These are phyloP conservation scores for Candida khao-thaluensis DNA, from an alignment of 805 yeast species.

Conservation along the genomic window DNA sequence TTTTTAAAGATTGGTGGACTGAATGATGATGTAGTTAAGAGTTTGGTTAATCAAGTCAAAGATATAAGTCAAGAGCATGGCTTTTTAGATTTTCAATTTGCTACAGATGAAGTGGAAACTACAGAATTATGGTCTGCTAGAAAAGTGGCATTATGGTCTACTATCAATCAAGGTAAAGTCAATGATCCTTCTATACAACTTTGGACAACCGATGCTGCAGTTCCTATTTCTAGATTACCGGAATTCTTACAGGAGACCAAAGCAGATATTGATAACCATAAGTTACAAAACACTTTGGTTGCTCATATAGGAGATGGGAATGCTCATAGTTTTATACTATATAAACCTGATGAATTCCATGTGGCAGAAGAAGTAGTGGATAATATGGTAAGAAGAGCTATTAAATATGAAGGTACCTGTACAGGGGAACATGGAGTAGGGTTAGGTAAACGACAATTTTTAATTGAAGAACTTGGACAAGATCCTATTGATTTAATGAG, in stretches of 20 bases:
- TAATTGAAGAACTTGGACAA: slow-evolving; percentile 62
- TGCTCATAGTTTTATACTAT: slow-evolving; percentile 66
- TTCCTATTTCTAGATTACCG: slow-evolving; percentile 69
- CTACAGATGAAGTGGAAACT: slow-evolving; percentile 58
- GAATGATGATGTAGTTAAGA: slow-evolving; percentile 21
- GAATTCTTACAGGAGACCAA: slow-evolving; percentile 61
- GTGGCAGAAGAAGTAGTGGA: slow-evolving; percentile 35
- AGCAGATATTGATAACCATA: slow-evolving; percentile 52
- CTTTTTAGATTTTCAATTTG: slow-evolving; percentile 57
- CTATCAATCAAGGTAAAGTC: slow-evolving; percentile 33
- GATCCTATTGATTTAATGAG: slow-evolving; percentile 71
- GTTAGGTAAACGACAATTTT: slow-evolving; percentile 63
- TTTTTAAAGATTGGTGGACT: slow-evolving; percentile 57
- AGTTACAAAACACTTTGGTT: slow-evolving; percentile 56
- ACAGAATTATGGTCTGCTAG: slow-evolving; percentile 75
- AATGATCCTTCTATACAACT: slow-evolving; percentile 45
- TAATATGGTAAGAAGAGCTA: slow-evolving; percentile 27
- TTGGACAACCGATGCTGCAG: slow-evolving; percentile 83
- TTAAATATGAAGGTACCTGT: slow-evolving; percentile 64
- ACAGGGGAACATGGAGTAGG: slow-evolving; percentile 90
- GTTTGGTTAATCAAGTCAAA: slow-evolving; percentile 41
- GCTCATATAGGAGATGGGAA: slow-evolving; percentile 89
- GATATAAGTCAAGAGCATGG: slow-evolving; percentile 25
- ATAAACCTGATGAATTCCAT: slow-evolving; percentile 49
- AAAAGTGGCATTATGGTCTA: slow-evolving; percentile 53